Conservation (phyloP, 306 rosid species). For the Chamaecrista fasciculata region DNA sequence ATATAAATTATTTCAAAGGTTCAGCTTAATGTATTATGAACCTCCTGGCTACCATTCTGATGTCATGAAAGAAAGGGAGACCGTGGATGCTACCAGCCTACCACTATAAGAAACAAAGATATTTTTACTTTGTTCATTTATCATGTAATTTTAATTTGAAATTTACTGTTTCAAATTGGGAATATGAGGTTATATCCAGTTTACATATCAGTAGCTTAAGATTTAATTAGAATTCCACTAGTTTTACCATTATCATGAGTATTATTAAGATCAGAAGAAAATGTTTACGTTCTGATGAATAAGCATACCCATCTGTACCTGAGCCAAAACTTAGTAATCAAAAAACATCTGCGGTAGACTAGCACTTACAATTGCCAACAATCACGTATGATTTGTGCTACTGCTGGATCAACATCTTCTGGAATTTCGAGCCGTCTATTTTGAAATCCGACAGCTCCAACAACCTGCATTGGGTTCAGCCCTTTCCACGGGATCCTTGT, state of each 20-base stretch:
- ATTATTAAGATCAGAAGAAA: background rate
- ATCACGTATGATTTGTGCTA: slow-evolving; percentile 76
- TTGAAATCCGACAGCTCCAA: slow-evolving; percentile 99
- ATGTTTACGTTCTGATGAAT: background rate
- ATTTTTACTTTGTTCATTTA: too few species aligned
- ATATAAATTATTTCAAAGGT: slow-evolving; percentile 20
- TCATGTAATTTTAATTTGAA: background rate
- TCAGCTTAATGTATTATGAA: slow-evolving; percentile 9
- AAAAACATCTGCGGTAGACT: background rate
- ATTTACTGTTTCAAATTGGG: background rate
- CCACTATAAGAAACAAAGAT: too few species aligned
- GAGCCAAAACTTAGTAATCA: slow-evolving; percentile 18
- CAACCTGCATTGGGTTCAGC: slow-evolving; percentile 99
- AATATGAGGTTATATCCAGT: background rate
- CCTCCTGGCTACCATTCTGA: slow-evolving; percentile 10
- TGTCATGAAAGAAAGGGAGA: slow-evolving; percentile 14
- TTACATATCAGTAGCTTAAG: background rate
- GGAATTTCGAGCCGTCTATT: slow-evolving; percentile 94
- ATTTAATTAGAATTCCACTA: background rate
- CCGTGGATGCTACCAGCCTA: background rate
- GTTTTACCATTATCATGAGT: background rate
- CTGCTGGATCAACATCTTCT: slow-evolving; percentile 71
- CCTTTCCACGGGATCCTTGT: slow-evolving; percentile 85
- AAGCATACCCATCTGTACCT: background rate
- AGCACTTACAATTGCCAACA: slow-evolving; percentile 91